A percentile compares a stretch with the other conserved stretches of the same genome.
phyloP scores from a whole-genome alignment of 2,329 filamentous ascomycete genomes.

The Aspergillus uvarum region DNA sequence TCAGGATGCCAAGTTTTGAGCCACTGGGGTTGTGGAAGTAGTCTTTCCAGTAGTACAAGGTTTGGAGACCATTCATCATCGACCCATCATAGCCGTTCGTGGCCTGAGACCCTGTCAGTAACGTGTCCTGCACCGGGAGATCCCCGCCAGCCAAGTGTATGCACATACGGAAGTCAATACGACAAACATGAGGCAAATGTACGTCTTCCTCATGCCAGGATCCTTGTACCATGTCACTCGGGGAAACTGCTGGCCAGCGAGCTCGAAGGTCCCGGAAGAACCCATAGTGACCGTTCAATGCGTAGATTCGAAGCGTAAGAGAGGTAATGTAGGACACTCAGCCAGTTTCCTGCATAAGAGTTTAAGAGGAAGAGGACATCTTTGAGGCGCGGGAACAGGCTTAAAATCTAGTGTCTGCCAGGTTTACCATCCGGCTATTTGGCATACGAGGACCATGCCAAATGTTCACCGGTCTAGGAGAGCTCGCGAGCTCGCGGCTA shows the following conservation, averaged over 20 bases:
- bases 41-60: conserved; percentile 42
- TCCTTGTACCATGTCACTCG: conserved; percentile 27
- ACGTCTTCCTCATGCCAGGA: conserved; percentile 24
- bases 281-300: conserved; percentile 10
- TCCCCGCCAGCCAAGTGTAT: neutral
- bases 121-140: neutral
- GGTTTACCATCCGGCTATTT: neutral
- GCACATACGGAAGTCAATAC: conserved; percentile 23
- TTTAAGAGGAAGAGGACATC: neutral
- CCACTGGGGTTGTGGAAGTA: conserved; percentile 46
- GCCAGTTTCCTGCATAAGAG: neutral
- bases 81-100: conserved; percentile 47
- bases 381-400: neutral
- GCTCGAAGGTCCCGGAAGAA: conserved; percentile 16
- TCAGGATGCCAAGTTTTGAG: conserved; percentile 38
- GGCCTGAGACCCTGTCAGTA: neutral
- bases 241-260: conserved; percentile 24
- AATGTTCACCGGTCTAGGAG: neutral
- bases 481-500: neutral
- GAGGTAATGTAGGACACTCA: neutral
- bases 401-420: neutral
- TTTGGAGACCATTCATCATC: conserved; percentile 50
- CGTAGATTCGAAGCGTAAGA: neutral
- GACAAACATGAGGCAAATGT: conserved; percentile 23
- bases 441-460: neutral